A percentile compares a stretch with the other conserved stretches of the same genome.
These are phyloP conservation scores for Quercus lobata DNA, from an alignment of 331 rosid genomes.

Conservation along the genomic window DNA sequence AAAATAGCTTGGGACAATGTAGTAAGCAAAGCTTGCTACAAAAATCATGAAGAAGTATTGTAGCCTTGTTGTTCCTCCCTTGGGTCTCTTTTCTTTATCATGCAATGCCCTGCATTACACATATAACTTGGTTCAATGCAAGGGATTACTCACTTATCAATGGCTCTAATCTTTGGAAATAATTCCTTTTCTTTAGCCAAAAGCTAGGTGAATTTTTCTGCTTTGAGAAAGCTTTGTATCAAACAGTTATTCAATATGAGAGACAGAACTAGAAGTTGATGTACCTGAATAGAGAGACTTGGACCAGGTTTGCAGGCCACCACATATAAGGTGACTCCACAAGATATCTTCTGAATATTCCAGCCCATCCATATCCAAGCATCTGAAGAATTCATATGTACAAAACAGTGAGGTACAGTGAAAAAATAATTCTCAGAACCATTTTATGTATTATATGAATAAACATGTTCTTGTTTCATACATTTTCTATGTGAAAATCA, in stretches of 20 bases:
- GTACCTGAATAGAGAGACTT: slow-evolving; percentile 82
- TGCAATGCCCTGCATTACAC: slow-evolving; percentile 71
- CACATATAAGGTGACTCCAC: slow-evolving; percentile 97
- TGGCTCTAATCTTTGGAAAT: too few species aligned
- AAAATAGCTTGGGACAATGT: slow-evolving; percentile 58
- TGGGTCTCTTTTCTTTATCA: slow-evolving; percentile 68
- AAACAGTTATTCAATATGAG: background rate
- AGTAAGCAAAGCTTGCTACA: slow-evolving; percentile 62
- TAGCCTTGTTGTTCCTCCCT: slow-evolving; percentile 59
- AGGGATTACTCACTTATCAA: background rate
- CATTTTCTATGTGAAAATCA: background rate
- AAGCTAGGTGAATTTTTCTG: background rate
- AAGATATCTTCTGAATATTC: slow-evolving; percentile 67
- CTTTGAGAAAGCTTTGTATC: background rate
- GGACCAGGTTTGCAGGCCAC: slow-evolving; percentile 91
- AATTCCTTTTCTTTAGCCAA: too few species aligned
- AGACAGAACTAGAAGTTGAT: background rate
- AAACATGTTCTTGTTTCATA: too few species aligned
- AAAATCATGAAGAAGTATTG: slow-evolving; percentile 68
- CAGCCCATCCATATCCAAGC: slow-evolving; percentile 99
- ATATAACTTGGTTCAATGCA: background rate
- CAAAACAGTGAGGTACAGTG: background rate
- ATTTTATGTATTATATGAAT: too few species aligned
- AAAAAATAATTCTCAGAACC: background rate
- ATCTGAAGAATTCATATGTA: slow-evolving; percentile 36